phyloP scores from a whole-genome alignment of 2,329 filamentous ascomycete species.

The Monilinia polystroma region DNA sequence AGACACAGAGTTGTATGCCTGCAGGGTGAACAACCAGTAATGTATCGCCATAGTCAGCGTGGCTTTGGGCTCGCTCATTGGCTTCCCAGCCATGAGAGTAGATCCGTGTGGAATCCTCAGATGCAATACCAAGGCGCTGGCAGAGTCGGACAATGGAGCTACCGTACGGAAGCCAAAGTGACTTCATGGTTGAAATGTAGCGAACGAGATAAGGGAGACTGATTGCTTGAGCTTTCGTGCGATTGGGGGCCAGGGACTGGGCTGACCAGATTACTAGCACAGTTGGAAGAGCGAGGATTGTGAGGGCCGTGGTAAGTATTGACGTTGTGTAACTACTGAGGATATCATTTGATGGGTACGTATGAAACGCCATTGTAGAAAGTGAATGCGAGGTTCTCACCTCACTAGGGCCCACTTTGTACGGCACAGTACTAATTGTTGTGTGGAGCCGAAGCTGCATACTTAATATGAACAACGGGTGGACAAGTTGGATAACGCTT shows the following conservation, averaged over 20 bases:
- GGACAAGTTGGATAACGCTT: no score
- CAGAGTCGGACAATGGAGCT: slow-evolving; percentile 9
- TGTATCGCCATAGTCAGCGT: slow-evolving; percentile 9
- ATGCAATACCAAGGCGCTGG: background rate
- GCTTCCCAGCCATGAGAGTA: slow-evolving; percentile 17
- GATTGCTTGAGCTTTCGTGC: background rate
- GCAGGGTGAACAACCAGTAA: slow-evolving; percentile 3
- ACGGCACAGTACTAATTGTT: background rate
- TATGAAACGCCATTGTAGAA: background rate
- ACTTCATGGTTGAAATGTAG: slow-evolving; percentile 2
- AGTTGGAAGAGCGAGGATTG: background rate
- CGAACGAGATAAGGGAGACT: background rate
- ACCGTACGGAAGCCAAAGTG: slow-evolving; percentile 17
- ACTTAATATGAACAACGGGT: no score
- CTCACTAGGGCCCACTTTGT: background rate
- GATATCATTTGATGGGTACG: no score
- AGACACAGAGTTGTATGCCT: slow-evolving; percentile 4
- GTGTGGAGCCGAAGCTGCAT: background rate
- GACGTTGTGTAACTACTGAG: background rate
- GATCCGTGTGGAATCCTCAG: slow-evolving; percentile 1
- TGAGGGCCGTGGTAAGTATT: background rate
- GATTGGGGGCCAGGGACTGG: background rate
- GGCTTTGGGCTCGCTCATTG: slow-evolving; percentile 5
- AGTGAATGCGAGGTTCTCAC: background rate
- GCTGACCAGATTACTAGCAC: background rate